These are phyloP conservation scores for Gossypium mustelinum DNA, from an alignment of 345 rosid species.

Conservation along the genomic window DNA sequence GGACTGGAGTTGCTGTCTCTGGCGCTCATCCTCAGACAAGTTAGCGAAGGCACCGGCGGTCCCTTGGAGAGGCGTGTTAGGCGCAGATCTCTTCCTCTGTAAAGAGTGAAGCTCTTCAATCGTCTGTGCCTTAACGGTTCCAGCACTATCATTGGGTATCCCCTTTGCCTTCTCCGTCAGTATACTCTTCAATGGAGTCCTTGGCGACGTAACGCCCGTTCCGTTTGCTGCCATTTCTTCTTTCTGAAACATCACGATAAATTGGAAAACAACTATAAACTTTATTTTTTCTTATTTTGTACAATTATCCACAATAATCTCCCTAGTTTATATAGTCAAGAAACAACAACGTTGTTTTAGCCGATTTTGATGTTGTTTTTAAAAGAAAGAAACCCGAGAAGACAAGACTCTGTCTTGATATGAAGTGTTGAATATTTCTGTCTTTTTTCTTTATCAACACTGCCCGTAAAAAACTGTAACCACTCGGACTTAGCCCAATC, in stretches of 20 bases:
- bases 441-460: not conserved
- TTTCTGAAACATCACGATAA: not conserved
- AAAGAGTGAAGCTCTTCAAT: constrained; percentile 92
- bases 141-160: constrained; percentile 62
- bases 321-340: not conserved
- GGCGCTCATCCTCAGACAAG: constrained; percentile 68
- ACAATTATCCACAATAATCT: not conserved
- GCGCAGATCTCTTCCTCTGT: constrained; percentile 83
- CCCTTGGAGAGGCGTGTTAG: constrained; percentile 62
- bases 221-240: constrained; percentile 36
- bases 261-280: not conserved
- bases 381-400: not conserved
- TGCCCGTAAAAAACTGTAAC: not conserved
- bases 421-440: not conserved
- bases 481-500: not conserved
- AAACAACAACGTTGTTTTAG: not conserved
- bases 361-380: not conserved
- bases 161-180: constrained; percentile 36
- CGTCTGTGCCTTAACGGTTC: constrained; percentile 78
- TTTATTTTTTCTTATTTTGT: not conserved
- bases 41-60: constrained; percentile 38
- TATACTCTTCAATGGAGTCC: constrained; percentile 39
- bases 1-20: constrained; percentile 84
- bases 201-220: constrained; percentile 18
- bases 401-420: not conserved